These are phyloP conservation scores for Collybia nuda DNA, from an alignment of 768 basidiomycete genomes.

Conservation along the genomic window DNA sequence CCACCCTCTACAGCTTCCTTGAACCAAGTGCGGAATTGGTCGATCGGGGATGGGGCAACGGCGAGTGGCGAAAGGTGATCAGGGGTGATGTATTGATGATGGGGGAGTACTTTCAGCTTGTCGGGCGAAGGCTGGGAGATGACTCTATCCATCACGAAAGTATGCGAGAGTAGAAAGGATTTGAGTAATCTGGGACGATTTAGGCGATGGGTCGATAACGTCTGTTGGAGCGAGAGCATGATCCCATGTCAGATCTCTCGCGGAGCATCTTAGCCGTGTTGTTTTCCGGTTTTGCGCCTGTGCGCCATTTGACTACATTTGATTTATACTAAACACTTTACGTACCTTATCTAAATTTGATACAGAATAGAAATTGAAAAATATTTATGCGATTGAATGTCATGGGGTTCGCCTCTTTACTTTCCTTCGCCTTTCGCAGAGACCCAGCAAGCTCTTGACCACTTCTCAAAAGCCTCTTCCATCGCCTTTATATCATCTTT, in stretches of 20 bases:
- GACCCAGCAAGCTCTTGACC: conserved; percentile 42
- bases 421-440: conserved; percentile 32
- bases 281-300: neutral
- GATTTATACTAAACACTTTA: no score
- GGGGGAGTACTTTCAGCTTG: conserved; percentile 68
- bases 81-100: conserved; percentile 71
- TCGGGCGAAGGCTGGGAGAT: conserved; percentile 11
- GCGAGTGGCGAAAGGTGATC: conserved; percentile 63
- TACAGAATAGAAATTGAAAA: no score
- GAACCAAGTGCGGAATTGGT: conserved; percentile 90
- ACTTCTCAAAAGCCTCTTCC: conserved; percentile 37
- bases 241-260: neutral
- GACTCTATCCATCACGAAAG: no score
- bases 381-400: no score
- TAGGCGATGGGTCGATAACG: no score
- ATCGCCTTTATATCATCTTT: conserved; percentile 41
- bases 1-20: conserved; percentile 52
- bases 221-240: no score
- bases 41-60: conserved; percentile 68
- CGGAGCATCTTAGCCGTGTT: no score
- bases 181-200: neutral
- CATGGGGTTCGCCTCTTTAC: neutral
- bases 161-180: no score
- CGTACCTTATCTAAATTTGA: no score
- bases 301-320: neutral